Evolutionary conservation across 257 asterid genomes (phyloP).

Genomic region (Solanum microdontum): DNA sequence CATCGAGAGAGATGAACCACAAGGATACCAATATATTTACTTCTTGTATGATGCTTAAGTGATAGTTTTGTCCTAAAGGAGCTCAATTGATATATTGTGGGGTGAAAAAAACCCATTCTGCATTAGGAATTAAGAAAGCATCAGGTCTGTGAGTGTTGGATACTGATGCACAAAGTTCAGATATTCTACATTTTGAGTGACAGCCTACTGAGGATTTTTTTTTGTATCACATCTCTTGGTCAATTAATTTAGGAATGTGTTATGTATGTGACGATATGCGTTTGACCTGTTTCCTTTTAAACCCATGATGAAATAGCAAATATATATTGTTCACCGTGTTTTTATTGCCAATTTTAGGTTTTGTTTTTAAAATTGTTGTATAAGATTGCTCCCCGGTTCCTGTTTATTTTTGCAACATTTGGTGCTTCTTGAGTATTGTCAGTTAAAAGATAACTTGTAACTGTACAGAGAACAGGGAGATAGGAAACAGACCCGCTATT

Average conservation of each 20-base stretch:
- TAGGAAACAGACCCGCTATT: conserved; percentile 56
- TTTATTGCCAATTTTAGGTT: background rate
- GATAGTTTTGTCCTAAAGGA: background rate
- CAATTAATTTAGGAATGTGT: background rate
- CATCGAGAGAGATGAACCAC: background rate
- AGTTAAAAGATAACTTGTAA: background rate
- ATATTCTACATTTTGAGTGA: background rate
- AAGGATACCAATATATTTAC: background rate
- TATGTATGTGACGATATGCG: background rate
- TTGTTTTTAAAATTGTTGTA: background rate
- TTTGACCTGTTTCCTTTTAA: background rate
- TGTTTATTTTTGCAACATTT: background rate
- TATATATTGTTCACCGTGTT: background rate
- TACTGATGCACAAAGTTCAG: background rate
- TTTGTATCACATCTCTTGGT: background rate
- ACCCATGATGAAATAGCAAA: background rate
- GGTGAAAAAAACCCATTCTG: background rate
- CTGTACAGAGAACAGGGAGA: conserved; percentile 49
- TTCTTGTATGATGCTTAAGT: background rate
- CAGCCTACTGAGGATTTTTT: background rate
- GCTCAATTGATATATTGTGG: background rate
- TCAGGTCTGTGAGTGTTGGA: background rate
- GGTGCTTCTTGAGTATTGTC: background rate
- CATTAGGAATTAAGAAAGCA: background rate
- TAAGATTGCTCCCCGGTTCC: background rate